Base-by-base conservation (phyloP, 176 grass and related monocot species). In the Eragrostis nindensis region DNA sequence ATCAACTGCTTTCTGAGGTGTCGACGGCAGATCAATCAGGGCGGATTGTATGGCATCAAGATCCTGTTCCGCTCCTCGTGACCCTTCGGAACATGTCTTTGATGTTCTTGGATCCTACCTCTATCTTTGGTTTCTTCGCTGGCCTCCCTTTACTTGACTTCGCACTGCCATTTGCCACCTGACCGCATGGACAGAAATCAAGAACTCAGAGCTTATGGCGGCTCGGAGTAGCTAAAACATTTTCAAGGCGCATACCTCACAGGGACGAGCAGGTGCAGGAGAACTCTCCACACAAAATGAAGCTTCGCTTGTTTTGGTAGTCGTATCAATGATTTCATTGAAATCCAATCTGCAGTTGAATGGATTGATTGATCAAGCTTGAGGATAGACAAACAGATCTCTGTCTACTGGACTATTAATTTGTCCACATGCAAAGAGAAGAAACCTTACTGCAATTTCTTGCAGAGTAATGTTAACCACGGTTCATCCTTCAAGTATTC, bases 61-160 rank as follows among this genome's bases (percentile, higher is more conserved):
- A 77, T 84, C 76, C 80, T 56, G 21, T 70, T 74, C 88, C 81
- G 40, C 57, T 93, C 88, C 84, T 95, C 68, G 90, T 89, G 47
- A 84, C 88, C 80, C 81, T 98, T 52, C 74, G 71, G 83, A 99
- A 99, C 92, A 99, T 95, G 57, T 99, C 96, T 81, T 90, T 89
- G 32, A 99, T 95, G 80, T 93, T 99, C 80, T 88, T 83, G 4
- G 92, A 99, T 71, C 89, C 91, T 32, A 89, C 82, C 80, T 93
- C 82, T 8, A 32, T 47, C 71, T 99, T 99, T 7, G 56, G 71
- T 68, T 91, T 99, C 77, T 99, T 99, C 11, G 82, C 62, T 54
- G 82, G 90, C 60, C 83, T 90, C 76, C 92, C 91, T 85, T 90
- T 91, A 45, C 82, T 90, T 43, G 86, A 68, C 56, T 63, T 90